These are phyloP conservation scores for Astrephomene gubernaculifera DNA, from an alignment of 139 green algal genomes.

Conservation along the genomic window DNA sequence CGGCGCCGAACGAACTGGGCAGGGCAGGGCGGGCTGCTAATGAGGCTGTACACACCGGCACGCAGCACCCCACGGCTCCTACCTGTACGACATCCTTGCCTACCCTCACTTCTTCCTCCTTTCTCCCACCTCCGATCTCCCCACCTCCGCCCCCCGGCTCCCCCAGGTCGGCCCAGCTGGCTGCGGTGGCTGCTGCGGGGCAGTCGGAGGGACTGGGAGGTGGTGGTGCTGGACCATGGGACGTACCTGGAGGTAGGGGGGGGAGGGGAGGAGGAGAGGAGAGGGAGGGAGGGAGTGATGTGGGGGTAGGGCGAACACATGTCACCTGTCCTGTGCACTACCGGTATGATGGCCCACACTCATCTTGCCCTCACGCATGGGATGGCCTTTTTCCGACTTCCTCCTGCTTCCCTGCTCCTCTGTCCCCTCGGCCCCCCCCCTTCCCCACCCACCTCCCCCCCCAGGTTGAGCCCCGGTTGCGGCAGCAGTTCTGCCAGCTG, in stretches of 20 bases:
- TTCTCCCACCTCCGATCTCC: neutral
- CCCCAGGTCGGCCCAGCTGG: conserved; percentile 36
- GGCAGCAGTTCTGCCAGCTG: conserved; percentile 80
- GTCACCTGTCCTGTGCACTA: too few species aligned
- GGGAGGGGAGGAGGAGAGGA: neutral
- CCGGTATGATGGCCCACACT: too few species aligned
- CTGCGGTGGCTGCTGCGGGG: conserved; percentile 62
- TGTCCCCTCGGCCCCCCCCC: neutral
- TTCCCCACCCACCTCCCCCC: neutral
- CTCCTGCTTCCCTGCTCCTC: too few species aligned
- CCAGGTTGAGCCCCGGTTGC: conserved; percentile 55
- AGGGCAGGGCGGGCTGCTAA: too few species aligned
- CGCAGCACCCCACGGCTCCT: neutral
- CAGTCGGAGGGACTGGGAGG: conserved; percentile 68
- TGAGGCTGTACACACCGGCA: neutral
- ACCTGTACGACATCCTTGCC: too few species aligned
- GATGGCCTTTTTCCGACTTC: too few species aligned
- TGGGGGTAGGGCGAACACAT: too few species aligned
- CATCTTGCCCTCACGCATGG: too few species aligned
- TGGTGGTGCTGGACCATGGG: conserved; percentile 92
- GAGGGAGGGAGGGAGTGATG: neutral
- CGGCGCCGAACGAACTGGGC: too few species aligned
- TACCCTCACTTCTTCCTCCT: neutral
- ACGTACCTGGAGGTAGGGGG: conserved; percentile 74
- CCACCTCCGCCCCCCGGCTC: neutral